Conservation (phyloP, 2,329 filamentous ascomycete genomes). For the Leptographium radiaticola region DNA sequence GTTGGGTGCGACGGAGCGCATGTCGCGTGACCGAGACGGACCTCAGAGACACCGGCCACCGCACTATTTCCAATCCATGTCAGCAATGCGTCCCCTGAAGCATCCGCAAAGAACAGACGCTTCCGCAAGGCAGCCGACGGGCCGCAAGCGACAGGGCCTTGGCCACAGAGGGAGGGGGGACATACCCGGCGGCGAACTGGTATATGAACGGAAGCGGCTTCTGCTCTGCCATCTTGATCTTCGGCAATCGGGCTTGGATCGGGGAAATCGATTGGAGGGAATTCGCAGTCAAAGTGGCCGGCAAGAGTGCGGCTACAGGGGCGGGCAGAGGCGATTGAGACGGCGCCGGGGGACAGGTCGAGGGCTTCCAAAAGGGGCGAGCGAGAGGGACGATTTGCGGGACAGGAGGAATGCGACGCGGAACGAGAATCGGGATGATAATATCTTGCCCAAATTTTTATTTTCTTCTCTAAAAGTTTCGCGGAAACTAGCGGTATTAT, state of each 20-base stretch:
- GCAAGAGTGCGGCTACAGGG: neutral
- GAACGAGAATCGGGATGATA: too few relatives aligned
- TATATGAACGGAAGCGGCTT: constrained; percentile 84
- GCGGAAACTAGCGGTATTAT: neutral
- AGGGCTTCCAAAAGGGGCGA: neutral
- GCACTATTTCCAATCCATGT: constrained; percentile 41
- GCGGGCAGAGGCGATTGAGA: neutral
- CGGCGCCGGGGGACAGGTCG: neutral
- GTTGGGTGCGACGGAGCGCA: neutral
- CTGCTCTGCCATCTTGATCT: constrained; percentile 44
- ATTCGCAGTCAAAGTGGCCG: neutral
- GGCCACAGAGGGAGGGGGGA: neutral
- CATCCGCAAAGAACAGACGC: neutral
- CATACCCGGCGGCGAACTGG: constrained; percentile 79
- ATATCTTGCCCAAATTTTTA: too few relatives aligned
- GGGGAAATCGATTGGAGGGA: neutral
- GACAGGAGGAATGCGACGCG: too few relatives aligned
- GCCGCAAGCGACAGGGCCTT: neutral
- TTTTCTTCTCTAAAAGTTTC: neutral
- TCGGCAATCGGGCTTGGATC: neutral
- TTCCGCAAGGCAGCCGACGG: neutral
- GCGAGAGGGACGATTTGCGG: too few relatives aligned
- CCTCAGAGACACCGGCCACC: constrained; percentile 95
- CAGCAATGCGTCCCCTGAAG: neutral
- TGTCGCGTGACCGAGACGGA: constrained; percentile 36